A percentile compares a stretch with the other conserved stretches of the same genome.
These are phyloP conservation scores for Clonostachys chloroleuca DNA, from an alignment of 2,329 filamentous ascomycete genomes.

Conservation along the genomic window DNA sequence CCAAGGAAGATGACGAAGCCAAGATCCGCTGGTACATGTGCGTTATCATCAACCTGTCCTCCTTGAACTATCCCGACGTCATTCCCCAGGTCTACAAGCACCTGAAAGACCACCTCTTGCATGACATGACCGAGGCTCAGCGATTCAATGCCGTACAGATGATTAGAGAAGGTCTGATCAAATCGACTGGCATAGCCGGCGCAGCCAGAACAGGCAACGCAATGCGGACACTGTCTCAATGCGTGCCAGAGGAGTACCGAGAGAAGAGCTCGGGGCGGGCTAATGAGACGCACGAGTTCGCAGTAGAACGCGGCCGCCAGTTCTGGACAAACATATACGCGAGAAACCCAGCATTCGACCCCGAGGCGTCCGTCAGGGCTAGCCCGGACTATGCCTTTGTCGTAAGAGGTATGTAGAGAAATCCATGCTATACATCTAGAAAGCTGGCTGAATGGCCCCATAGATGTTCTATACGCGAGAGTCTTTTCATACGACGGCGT, in stretches of 20 bases:
- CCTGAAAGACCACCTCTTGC: constrained; percentile 3
- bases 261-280: constrained; percentile 3
- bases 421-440: not conserved
- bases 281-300: constrained; percentile 3
- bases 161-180: constrained; percentile 8
- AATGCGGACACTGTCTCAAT: constrained; percentile 5
- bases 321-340: constrained; percentile 7
- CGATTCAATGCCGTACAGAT: constrained; percentile 1
- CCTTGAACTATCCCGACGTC: constrained; percentile 8
- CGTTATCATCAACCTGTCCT: constrained; percentile 6
- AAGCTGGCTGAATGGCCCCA: not conserved
- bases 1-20: not conserved
- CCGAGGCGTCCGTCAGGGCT: constrained; percentile 5
- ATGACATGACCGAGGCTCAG: constrained; percentile 1
- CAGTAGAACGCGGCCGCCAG: constrained; percentile 3
- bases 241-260: constrained; percentile 3
- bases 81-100: constrained; percentile 7
- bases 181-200: constrained; percentile 7
- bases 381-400: constrained; percentile 9
- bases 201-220: constrained; percentile 8
- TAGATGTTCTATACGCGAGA: constrained; percentile 5
- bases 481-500: constrained; percentile 5
- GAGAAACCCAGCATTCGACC: constrained; percentile 7
- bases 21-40: constrained; percentile 8
- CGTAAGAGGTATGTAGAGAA: constrained; percentile 4